Evolutionary conservation across 345 rosid genomes (phyloP), one percentile per base, ranked within the genome.

Genomic region (Bruguiera sexangula): DNA sequence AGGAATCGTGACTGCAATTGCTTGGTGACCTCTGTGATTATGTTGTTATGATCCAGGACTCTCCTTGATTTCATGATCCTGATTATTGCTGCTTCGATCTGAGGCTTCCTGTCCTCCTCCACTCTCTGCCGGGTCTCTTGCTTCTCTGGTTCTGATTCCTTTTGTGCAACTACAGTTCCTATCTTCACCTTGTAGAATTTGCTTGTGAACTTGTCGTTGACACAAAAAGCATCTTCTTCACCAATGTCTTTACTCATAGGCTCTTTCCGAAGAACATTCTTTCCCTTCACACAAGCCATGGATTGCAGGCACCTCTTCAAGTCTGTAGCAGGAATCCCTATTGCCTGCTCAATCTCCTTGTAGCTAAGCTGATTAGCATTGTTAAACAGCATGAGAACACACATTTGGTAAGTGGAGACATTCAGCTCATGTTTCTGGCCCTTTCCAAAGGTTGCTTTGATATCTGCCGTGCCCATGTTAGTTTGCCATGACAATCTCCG

Each of bases 391-490:
- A 95, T 83, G 50, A 95, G 89, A 21, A 95, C 97, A 68, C 99
- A 95, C 99, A 95, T 95, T 53, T 95, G 99, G 85, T 88, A 95
- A 3, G 99, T 95, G 20, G 99, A 95, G 59, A 95, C 99, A 51
- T 95, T 95, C 85, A 95, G 70, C 76, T 92, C 99, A 66, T 95
- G 99, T 82, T 88, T 95, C 85, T 95, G 99, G 79, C 96, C 99
- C 75, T 89, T 95, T 64, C 96, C 99, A 58, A 95, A 92, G 6
- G 72, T 63, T 32, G 99, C 99, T 73, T 87, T 95, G 68, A 95
- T 82, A 65, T 95, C 99, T 0, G 99, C 99, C 27, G 95, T 84
- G 61, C 99, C 99, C 99, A 95, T 95, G 84, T 95, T 95, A 18
- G 99, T 95, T 80, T 95, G 99, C 99, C 99, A 95, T 8, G 99